These are phyloP conservation scores for Aspergillus sp. DNA, from an alignment of 2,329 filamentous ascomycete genomes.

Conservation along the genomic window DNA sequence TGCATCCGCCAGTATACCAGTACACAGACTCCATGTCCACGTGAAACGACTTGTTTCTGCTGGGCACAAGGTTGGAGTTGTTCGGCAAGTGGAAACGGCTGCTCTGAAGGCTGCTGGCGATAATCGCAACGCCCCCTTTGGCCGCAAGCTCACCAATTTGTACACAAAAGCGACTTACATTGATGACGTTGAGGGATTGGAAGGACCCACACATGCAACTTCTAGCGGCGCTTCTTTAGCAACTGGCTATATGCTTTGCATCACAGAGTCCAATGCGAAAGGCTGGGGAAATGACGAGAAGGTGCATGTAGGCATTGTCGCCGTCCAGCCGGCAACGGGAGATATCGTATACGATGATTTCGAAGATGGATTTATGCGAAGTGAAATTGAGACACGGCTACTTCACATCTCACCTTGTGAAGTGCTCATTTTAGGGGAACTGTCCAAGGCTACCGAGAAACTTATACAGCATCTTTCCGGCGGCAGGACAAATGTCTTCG, in stretches of 20 bases:
- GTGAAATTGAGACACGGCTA: conserved; percentile 91
- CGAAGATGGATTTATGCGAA: conserved; percentile 96
- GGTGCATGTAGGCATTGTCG: conserved; percentile 85
- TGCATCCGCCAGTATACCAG: conserved; percentile 92
- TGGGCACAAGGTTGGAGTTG: conserved; percentile 93
- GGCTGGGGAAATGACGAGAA: conserved; percentile 86
- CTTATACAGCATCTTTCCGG: conserved; percentile 85
- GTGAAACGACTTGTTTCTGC: conserved; percentile 89
- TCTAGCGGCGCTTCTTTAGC: conserved; percentile 57
- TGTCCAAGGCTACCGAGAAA: conserved; percentile 90
- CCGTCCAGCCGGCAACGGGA: conserved; percentile 92
- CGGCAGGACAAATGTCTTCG: conserved; percentile 87
- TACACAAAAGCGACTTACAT: conserved; percentile 99
- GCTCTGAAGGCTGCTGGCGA: conserved; percentile 93
- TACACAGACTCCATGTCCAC: conserved; percentile 87
- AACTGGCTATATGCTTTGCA: conserved; percentile 86
- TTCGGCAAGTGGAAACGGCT: conserved; percentile 91
- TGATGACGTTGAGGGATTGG: conserved; percentile 83
- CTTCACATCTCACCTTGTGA: conserved; percentile 95
- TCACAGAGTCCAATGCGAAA: conserved; percentile 81
- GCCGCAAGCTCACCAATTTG: conserved; percentile 88
- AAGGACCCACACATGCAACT: conserved; percentile 54
- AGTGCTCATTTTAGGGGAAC: conserved; percentile 85
- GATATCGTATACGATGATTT: conserved; percentile 96
- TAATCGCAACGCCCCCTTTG: conserved; percentile 89